Base-by-base conservation (phyloP, 192 early-diverging fungal genomes). In the Linnemannia elongata region DNA sequence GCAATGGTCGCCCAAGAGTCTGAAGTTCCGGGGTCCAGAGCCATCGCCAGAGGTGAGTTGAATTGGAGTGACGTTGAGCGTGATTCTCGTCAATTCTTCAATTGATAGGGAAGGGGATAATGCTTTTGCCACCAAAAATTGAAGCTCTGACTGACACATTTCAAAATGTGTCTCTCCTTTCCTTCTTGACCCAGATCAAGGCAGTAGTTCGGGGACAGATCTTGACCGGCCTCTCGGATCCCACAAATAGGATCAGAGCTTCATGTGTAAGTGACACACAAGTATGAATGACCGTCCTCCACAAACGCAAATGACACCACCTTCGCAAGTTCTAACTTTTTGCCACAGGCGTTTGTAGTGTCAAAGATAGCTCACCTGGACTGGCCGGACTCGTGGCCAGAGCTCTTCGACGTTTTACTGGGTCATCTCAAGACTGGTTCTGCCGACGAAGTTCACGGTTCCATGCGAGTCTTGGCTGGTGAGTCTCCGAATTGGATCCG, bases 351-450 rank as follows among this genome's bases (percentile, higher is more conserved):
- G 15, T 95, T 93, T 57, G 93, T 94, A 3, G 91, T 97, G 6
- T 96, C 97, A 15, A 94, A 92, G 81, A 97, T 99, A 81, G 98
- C 97, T 1, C 93, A 93, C 73, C 91, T 94, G 41, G 98, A 99
- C 91, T 98, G 95, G 93, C 97, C 97, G 6, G 97, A 97, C 72
- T 89, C 93, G 30, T 99, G 98, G 98, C 95, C 96, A 18, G 91
- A 95, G 63, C 91, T 99, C 44, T 93, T 98, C 78, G 93, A 94
- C 79, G 85, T 93, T 68, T 89, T 98, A 36, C 83, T 96, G 6
- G 87, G 83, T 17, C 85, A 92, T 76, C 88, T 97, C 55, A 93
- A 92, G 45, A 88, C 89, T 27, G 93, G 91, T 45, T 87, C 89
- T 45, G 74, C 93, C 15, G 90, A 96, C 35, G 93, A 94, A 60